Percentiles rank a stretch among this genome's conserved stretches.
Evolutionary conservation across 768 basidiomycete species (phyloP).

Genomic region (Zangia roseola): DNA sequence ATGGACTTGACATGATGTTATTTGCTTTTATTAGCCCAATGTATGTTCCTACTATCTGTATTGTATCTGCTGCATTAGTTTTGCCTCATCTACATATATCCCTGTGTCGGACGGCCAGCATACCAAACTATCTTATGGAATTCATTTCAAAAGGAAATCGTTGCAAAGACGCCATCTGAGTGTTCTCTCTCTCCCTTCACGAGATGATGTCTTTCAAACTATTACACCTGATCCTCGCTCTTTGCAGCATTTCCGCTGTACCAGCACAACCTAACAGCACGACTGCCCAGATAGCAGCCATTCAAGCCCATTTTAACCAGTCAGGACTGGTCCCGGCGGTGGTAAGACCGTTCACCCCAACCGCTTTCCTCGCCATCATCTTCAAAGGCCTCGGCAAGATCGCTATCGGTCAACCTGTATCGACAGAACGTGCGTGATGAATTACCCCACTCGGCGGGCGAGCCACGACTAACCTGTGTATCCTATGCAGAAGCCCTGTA

Average conservation of each 20-base stretch:
- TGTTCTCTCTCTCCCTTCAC: background rate
- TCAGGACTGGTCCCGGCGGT: slow-evolving; percentile 62
- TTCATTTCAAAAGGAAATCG: background rate
- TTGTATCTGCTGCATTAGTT: slow-evolving; percentile 32
- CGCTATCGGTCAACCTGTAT: slow-evolving; percentile 57
- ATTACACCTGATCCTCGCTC: slow-evolving; percentile 29
- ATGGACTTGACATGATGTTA: slow-evolving; percentile 27
- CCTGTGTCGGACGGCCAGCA: slow-evolving; percentile 7
- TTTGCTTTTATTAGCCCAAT: slow-evolving; percentile 23
- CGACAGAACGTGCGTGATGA: slow-evolving; percentile 50
- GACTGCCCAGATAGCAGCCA: slow-evolving; percentile 49
- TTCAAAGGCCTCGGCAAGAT: slow-evolving; percentile 50
- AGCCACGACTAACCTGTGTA: background rate
- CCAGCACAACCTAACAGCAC: slow-evolving; percentile 46
- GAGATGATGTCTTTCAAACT: slow-evolving; percentile 17
- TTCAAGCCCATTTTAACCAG: slow-evolving; percentile 67
- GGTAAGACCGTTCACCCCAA: slow-evolving; percentile 58
- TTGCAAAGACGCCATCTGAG: background rate
- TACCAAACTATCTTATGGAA: slow-evolving; percentile 25
- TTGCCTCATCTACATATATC: slow-evolving; percentile 17
- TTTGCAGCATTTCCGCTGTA: slow-evolving; percentile 38
- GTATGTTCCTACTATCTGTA: slow-evolving; percentile 33
- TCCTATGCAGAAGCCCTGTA: slow-evolving; percentile 49
- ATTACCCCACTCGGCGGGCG: background rate
- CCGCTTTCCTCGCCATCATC: slow-evolving; percentile 52